Evolutionary conservation across 2,329 filamentous ascomycete species (phyloP), one percentile per base, ranked within the genome.

Genomic region (Fusarium anguioides): DNA sequence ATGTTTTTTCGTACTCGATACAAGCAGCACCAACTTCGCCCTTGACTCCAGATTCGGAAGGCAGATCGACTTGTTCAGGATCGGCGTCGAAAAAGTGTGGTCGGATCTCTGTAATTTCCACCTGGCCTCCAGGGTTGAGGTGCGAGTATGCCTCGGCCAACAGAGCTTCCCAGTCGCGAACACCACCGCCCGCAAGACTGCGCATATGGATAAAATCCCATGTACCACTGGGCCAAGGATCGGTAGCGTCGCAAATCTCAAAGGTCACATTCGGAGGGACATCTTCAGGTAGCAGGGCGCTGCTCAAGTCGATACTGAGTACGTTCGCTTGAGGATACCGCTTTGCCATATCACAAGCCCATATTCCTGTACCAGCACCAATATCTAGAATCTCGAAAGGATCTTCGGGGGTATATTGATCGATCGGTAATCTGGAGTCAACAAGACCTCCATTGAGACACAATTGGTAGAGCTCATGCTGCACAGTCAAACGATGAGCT

Each of bases 201-300:
- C 81, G 79, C 56, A 79, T 75, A 64, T 83, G 80, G 21, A 83
- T 75, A 44, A 82, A 81, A 68, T 83, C 81, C 52, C 76, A 77
- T 4, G 70, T 68, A 2, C 68, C 62, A 8, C 70, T 71, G 5
- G 73, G 74, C 81, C 80, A 83, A 6, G 74, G 77, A 26, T 85
- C 79, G 61, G 87, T 84, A 27, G 84, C 81, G 71, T 90, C 86
- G 71, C 85, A 85, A 36, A 89, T 82, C 57, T 86, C 78, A 71
- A 89, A 89, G 6, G 79, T 81, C 21, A 89, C 81, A 67, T 90
- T 90, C 18, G 85, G 81, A 8, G 87, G 87, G 9, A 89, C 83
- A 24, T 76, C 73, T 10, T 73, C 78, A 17, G 77, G 79, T 40
- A 80, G 70, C 31, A 82, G 75, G n/a, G 79, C 78, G 24, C 76